Conservation (phyloP, 495 filamentous ascomycete genomes). For the Glutinoglossum americanum region DNA sequence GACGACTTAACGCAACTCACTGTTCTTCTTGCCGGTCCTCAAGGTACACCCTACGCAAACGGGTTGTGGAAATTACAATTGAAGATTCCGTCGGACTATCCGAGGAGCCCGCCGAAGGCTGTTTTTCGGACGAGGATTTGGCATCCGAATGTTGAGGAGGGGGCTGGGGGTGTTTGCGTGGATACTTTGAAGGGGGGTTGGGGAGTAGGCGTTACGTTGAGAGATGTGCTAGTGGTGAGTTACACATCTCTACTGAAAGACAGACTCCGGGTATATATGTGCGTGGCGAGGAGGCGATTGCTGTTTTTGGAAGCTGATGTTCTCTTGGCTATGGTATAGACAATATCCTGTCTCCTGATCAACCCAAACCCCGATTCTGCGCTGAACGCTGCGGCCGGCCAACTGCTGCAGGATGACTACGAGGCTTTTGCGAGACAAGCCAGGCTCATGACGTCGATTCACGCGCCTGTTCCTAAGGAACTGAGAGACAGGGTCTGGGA, state of each 20-base stretch:
- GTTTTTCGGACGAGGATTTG: constrained; percentile 46
- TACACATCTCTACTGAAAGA: background rate
- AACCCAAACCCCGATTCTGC: constrained; percentile 52
- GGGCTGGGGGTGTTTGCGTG: constrained; percentile 43
- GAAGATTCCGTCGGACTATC: constrained; percentile 42
- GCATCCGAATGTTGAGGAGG: constrained; percentile 53
- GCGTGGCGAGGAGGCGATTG: no score
- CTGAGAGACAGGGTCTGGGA: constrained; percentile 24
- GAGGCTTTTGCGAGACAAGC: constrained; percentile 37
- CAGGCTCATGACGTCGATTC: constrained; percentile 43
- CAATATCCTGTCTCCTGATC: constrained; percentile 50
- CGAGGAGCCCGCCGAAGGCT: constrained; percentile 41
- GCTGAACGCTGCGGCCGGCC: constrained; percentile 42
- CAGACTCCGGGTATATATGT: no score
- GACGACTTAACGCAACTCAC: constrained; percentile 41
- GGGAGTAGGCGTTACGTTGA: constrained; percentile 34
- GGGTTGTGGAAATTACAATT: constrained; percentile 41
- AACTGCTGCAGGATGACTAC: constrained; percentile 40
- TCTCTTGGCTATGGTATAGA: no score
- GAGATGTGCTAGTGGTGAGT: constrained; percentile 39
- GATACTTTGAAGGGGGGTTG: constrained; percentile 55
- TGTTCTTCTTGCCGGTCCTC: constrained; percentile 38
- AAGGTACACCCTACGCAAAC: constrained; percentile 37
- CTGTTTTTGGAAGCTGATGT: no score
- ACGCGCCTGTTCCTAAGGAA: constrained; percentile 31